Base-by-base conservation (phyloP, 768 basidiomycete genomes). In the Pleurotus platypus region DNA sequence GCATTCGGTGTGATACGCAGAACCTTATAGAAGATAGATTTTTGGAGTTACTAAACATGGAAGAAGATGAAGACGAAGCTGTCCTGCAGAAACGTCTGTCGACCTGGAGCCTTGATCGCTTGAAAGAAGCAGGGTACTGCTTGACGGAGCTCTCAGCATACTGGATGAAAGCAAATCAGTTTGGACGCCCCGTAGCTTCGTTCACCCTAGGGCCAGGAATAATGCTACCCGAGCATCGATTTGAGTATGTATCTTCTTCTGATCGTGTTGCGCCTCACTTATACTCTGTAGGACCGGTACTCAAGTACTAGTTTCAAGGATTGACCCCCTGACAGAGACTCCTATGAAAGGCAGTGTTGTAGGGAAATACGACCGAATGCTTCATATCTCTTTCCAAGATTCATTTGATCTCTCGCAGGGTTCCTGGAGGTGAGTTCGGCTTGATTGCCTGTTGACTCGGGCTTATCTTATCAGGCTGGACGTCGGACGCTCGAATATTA, bases 71-170 rank as follows among this genome's bases (percentile, higher is more conserved):
- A 62, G 83, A 81, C 39, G 83, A 86, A 60, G 77, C 78, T 1
- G 75, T 81, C 1, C 66, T 90, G 20, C 76, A 76, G 49, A 76
- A 88, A 59, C 83, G 92, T 37, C 75, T 94, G 13, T 75, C 83
- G 1, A 80, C 78, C 13, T 92, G 91, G 92, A 75, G 82, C 9
- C 56, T 86, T 3, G 72, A 77, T 24, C 78, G 81, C 18, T 71
- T 93, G 43, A 70, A 77, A 60, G 72, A 79, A n/a, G 86, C 88
- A 62, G 92, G 92, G 0, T 92, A 90, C 63, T 82, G 84, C 51
- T 64, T 94, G 30, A 86, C 84, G 0, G 83, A 75, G 15, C 71
- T 92, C 20, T 77, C 71, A 13, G 89, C 81, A 0, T 92, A 79
- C 64, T 91, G 88, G 90, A 67, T 86, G 39, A 77, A 84, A 56